A percentile compares a stretch with the other conserved stretches of the same genome.
phyloP scores from a whole-genome alignment of 108 stramenopile genomes.

The Schizochytrium sp. region DNA sequence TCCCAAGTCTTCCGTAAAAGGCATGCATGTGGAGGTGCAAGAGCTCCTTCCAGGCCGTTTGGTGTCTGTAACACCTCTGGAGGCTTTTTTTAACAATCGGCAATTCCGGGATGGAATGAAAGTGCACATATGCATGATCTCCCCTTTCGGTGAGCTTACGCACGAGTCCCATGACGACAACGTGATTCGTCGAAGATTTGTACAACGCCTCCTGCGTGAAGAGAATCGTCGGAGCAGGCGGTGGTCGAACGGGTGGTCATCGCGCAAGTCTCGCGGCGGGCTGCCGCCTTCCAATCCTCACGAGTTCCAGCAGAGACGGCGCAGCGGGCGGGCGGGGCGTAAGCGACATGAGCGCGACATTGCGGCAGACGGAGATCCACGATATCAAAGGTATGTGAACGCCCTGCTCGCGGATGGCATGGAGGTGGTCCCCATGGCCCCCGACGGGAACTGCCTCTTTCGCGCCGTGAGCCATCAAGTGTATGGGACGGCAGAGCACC shows the following conservation, averaged over 20 bases:
- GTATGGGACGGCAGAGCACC: conserved; percentile 77
- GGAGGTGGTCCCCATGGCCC: conserved; percentile 41
- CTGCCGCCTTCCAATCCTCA: not conserved
- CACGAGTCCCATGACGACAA: too few relatives aligned
- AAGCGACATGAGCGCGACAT: not conserved
- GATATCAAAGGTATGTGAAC: not conserved
- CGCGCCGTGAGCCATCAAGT: conserved; percentile 85
- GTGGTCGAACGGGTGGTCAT: not conserved
- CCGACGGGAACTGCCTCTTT: conserved; percentile 95
- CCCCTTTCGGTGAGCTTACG: too few relatives aligned
- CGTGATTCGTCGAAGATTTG: too few relatives aligned
- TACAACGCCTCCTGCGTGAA: too few relatives aligned
- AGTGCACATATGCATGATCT: too few relatives aligned
- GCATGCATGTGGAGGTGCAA: too few relatives aligned
- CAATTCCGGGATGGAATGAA: too few relatives aligned
- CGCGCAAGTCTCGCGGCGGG: not conserved
- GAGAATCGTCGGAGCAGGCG: not conserved
- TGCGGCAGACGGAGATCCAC: not conserved
- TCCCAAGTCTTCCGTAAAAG: too few relatives aligned
- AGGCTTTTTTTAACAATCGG: too few relatives aligned
- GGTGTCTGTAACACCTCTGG: too few relatives aligned
- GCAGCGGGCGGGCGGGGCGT: not conserved
- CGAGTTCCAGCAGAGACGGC: not conserved
- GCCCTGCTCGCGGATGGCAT: not conserved
- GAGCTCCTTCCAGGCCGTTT: too few relatives aligned